Base-by-base conservation (phyloP, 352 stramenopile species). In the Phytophthora pistaciae region DNA sequence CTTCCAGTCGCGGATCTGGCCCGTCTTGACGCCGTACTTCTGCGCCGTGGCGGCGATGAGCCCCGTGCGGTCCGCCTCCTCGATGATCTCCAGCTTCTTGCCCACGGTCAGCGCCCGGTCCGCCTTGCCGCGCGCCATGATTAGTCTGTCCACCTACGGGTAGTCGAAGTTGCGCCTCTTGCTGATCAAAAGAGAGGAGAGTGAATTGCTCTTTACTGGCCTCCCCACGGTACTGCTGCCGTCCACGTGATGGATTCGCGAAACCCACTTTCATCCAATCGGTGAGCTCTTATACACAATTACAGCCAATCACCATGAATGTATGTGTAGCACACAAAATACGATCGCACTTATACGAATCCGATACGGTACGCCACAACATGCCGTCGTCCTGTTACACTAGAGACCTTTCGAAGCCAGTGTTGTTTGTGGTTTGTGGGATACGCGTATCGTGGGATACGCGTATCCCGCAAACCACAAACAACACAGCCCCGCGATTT, bases 51-150 rank as follows among this genome's bases (percentile, higher is more conserved):
- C 85, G 33, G 85, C 72, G 38, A 95, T 86, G 55, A 92, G 82
- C 4, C 88, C 88, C 67, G 88, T 95, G 64, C 87, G 87, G 25
- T 95, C 88, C 56, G 84, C 87, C 68, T 95, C 88, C 55, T 94
- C 88, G 73, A 95, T 92, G 73, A 95, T 95, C 80, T 95, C 87
- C 59, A 95, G 88, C 78, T 95, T 95, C 77, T 95, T 95, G 81
- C 88, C 88, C 49, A 95, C 88, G 36, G 88, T 95, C 62, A 95
- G 78, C 53, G 89, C 82, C 36, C 79, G 74, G 67, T 95, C 87
- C 11, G 88, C 88, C 64, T 95, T 95, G 66, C 88, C 88, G 60
- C 88, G 86, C 70, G 88, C 87, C 88, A 95, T 95, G n/a, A 0
- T n/a, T 5, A 7, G 27, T 29, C 27, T 29, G 27, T 6, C n/a